Base-by-base conservation (phyloP, 73 alveolate species). In the Paraurostyla sp. region DNA sequence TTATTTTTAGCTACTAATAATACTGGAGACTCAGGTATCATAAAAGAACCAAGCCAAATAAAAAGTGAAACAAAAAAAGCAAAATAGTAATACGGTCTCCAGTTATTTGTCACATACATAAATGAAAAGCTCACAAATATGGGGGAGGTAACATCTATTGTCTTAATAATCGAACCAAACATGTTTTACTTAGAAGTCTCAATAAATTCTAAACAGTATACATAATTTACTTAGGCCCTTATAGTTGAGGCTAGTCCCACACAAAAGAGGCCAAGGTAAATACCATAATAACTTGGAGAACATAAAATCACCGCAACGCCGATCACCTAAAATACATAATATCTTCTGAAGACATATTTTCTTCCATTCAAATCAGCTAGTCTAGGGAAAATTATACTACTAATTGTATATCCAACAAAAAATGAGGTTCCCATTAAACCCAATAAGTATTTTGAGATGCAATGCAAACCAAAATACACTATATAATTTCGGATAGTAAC, bases 341-440 rank as follows among this genome's bases (percentile, higher is more conserved):
- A 69, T 3, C 58, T 6, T 69, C 65, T 69, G 40, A 38, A 69
- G 3, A 69, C 35, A 3, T 6, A 7, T 36, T 69, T 69, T 25
- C 84, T 69, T 4, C 84, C 84, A 18, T 43, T 22, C 32, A 22
- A 4, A 41, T 69, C 84, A 33, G 84, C 84, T 42, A 33, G 3
- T 22, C 84, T 38, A 7, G 84, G 84, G 7, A 69, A 40, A 6
- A 69, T 36, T n/a, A 69, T 35, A 7, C 46, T 7, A 38, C 84
- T 43, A 3, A 29, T 29, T 9, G 62, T 69, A 69, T 69, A 69
- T 4, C 84, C 84, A 33, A 69, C 25, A 38, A 69, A 69, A 3
- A 69, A 22, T 36, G 29, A 38, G 11, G 84, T 69, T 6, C 84
- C 84, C 65, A 69, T 69, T 3, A 69, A 62, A 15, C 84, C 84